Base-by-base conservation (phyloP, 768 basidiomycete genomes). In the Tulasnella sp. region DNA sequence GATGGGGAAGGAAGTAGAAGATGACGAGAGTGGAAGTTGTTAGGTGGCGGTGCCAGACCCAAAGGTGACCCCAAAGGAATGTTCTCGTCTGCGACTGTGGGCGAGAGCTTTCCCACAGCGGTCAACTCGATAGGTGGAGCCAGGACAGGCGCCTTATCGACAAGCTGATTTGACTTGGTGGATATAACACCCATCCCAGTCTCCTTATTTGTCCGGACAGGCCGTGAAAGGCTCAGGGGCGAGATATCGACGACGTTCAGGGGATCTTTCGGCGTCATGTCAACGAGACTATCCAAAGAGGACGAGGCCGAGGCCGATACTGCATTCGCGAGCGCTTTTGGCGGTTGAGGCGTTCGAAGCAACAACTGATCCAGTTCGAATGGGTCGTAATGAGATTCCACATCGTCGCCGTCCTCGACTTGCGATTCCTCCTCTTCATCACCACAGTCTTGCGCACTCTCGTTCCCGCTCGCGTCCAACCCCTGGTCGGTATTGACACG, bases 301-400 rank as follows among this genome's bases (percentile, higher is more conserved):
- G 45, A 21, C 45, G 45, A 7, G 7, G n/a, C 19, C 10, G 45
- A 48, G 5, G 19, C 43, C 21, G 53, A 29, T 11, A 11, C 27
- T 11, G 12, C 11, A 24, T 3, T 44, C 21, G 41, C 19, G 10
- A 10, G n/a, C 25, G 5, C n/a, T n/a, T n/a, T n/a, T 48, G 7
- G 17, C 19, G 49, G 25, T 4, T 46, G 57, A 10, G 57, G 57
- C 8, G 57, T 59, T 21, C 29, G 29, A 30, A 59, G 45, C 29
- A 59, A 25, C 15, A 59, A 46, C 21, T 59, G 57, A 27, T 59
- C 57, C 57, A 59, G 10, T 46, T 59, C 57, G 57, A 59, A 59
- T 21, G 57, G 57, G 25, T 59, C 57, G 57, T 49, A 59, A 15
- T 49, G 31, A 22, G 57, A 50, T 12, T 19, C 27, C 15, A 17